phyloP scores from a whole-genome alignment of 805 yeast genomes.

The Starmerella etchellsii region DNA sequence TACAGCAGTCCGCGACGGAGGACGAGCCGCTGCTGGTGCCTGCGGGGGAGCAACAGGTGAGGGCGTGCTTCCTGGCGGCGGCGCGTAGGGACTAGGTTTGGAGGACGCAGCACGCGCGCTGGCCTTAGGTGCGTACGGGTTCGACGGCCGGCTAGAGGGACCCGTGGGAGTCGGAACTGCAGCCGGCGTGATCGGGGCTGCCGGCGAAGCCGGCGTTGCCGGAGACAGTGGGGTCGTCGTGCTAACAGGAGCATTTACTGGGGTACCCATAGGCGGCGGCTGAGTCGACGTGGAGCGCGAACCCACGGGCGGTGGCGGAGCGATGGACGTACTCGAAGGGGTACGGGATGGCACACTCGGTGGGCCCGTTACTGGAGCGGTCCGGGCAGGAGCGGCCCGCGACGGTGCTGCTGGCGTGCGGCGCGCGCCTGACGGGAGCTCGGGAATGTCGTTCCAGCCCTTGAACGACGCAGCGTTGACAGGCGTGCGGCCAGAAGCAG shows the following conservation, averaged over 20 bases:
- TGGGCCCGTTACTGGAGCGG: slow-evolving; percentile 9
- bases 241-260: slow-evolving; percentile 2
- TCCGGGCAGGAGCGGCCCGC: slow-evolving; percentile 7
- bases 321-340: background rate
- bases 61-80: slow-evolving; percentile 17
- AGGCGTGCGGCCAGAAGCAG: slow-evolving; percentile 1
- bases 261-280: background rate
- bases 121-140: slow-evolving; percentile 30
- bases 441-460: slow-evolving; percentile 24
- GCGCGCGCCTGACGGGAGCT: slow-evolving; percentile 11
- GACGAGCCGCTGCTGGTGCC: slow-evolving; percentile 6
- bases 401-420: slow-evolving; percentile 20
- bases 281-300: background rate
- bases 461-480: slow-evolving; percentile 4
- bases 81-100: slow-evolving; percentile 18
- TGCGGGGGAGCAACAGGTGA: background rate
- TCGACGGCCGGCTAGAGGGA: slow-evolving; percentile 20
- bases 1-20: slow-evolving; percentile 2
- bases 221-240: slow-evolving; percentile 11
- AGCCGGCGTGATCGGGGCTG: slow-evolving; percentile 38
- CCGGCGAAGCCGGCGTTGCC: slow-evolving; percentile 23
- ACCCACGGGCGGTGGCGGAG: background rate
- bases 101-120: slow-evolving; percentile 3
- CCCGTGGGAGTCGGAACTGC: slow-evolving; percentile 32
- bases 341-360: no score